Conservation (phyloP, 2,329 filamentous ascomycete genomes). For the Tolypocladium capitatum region DNA sequence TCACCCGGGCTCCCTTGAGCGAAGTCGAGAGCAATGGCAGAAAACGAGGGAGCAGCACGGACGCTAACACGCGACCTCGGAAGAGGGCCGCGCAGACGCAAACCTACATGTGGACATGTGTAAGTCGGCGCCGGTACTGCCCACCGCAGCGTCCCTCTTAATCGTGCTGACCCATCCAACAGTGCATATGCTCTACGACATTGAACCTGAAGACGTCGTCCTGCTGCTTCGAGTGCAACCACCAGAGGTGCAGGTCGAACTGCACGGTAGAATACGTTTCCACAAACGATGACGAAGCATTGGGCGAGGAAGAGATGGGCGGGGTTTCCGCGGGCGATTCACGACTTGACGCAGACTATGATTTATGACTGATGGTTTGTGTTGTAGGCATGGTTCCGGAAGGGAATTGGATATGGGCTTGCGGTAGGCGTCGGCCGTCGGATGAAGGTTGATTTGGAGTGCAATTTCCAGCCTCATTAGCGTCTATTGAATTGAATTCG, state of each 20-base stretch:
- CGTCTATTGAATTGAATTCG: too few species aligned
- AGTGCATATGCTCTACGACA: conserved; percentile 10
- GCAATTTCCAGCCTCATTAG: too few species aligned
- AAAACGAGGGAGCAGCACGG: conserved; percentile 4
- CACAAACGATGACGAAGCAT: background rate
- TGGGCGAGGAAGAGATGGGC: background rate
- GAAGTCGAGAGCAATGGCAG: background rate
- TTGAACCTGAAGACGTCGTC: conserved; percentile 5
- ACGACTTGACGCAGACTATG: background rate
- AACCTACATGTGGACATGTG: conserved; percentile 17
- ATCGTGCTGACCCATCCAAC: background rate
- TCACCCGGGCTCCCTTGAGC: background rate
- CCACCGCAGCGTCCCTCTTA: background rate
- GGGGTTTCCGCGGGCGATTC: background rate
- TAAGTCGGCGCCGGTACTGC: conserved; percentile 9
- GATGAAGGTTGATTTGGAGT: too few species aligned
- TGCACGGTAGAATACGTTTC: conserved; percentile 2
- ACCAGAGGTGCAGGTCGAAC: background rate
- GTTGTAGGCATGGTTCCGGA: too few species aligned
- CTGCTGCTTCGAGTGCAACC: conserved; percentile 4
- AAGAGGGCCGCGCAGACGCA: conserved; percentile 6
- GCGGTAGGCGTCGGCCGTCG: too few species aligned
- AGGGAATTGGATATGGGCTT: too few species aligned
- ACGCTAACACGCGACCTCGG: conserved; percentile 1
- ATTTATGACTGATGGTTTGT: too few species aligned